phyloP scores from a whole-genome alignment of 345 rosid species.

The Populus pruinosa region DNA sequence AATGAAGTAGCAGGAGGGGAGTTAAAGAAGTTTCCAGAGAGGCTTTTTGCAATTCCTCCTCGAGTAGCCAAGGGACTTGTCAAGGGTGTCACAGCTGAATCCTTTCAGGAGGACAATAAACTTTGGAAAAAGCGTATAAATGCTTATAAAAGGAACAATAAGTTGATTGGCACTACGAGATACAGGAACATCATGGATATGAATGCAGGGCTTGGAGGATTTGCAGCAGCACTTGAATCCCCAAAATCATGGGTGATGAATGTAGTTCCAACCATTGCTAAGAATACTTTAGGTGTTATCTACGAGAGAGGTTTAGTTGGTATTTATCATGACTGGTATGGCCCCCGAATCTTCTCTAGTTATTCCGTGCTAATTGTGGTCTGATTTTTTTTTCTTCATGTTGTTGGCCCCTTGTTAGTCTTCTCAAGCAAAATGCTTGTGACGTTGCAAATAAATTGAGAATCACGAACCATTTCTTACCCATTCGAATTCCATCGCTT shows the following conservation, averaged over 20 bases:
- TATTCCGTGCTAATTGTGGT: neutral
- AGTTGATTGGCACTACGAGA: slow-evolving; percentile 68
- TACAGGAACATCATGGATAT: slow-evolving; percentile 93
- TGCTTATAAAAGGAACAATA: slow-evolving; percentile 64
- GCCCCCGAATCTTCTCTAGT: slow-evolving; percentile 6
- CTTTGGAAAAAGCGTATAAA: slow-evolving; percentile 76
- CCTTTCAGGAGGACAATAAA: slow-evolving; percentile 62
- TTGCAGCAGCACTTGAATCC: slow-evolving; percentile 88
- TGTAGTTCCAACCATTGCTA: slow-evolving; percentile 72
- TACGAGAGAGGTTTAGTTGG: slow-evolving; percentile 91
- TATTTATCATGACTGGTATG: slow-evolving; percentile 93
- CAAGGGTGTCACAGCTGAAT: slow-evolving; percentile 48
- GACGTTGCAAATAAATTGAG: neutral
- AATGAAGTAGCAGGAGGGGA: slow-evolving; percentile 83
- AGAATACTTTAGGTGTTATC: slow-evolving; percentile 78
- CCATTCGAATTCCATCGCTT: neutral
- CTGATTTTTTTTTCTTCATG: neutral
- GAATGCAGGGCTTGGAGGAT: slow-evolving; percentile 95
- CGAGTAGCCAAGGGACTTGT: slow-evolving; percentile 58
- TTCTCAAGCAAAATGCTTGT: neutral
- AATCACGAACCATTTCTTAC: neutral
- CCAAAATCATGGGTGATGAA: slow-evolving; percentile 95
- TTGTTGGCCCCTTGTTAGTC: neutral
- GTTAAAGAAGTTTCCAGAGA: slow-evolving; percentile 79
- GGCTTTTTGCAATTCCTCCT: slow-evolving; percentile 82